A percentile compares a stretch with the other conserved stretches of the same genome.
phyloP scores from a whole-genome alignment of 805 yeast genomes.

The Ogataea nitratoaversa region DNA sequence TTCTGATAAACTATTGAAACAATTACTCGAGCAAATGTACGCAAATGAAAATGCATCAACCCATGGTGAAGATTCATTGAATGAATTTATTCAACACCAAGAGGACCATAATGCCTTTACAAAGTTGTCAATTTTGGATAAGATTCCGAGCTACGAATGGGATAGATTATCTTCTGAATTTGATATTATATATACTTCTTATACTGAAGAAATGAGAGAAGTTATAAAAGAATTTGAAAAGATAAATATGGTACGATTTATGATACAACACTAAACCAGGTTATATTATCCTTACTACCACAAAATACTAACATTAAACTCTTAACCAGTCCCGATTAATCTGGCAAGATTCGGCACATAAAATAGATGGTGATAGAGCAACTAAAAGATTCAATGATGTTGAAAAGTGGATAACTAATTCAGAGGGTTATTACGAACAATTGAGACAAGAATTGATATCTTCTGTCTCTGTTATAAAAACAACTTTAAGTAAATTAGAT shows the following conservation, averaged over 20 bases:
- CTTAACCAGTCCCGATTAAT: conserved; percentile 14
- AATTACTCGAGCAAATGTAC: too few relatives aligned
- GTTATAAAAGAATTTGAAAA: conserved; percentile 19
- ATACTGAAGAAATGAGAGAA: conserved; percentile 17
- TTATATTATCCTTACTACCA: too few relatives aligned
- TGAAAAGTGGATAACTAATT: conserved; percentile 17
- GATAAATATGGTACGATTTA: conserved; percentile 14
- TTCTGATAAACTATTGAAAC: neutral
- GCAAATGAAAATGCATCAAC: too few relatives aligned
- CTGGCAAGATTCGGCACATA: conserved; percentile 25
- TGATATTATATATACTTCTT: conserved; percentile 19
- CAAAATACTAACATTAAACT: neutral
- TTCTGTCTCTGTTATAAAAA: conserved; percentile 19
- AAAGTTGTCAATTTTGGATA: conserved; percentile 6
- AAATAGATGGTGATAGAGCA: conserved; percentile 22
- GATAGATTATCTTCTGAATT: conserved; percentile 18
- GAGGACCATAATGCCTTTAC: neutral
- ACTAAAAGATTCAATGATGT: conserved; percentile 10
- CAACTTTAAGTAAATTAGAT: conserved; percentile 16
- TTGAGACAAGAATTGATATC: conserved; percentile 14
- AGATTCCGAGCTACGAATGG: conserved; percentile 24
- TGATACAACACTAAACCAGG: conserved; percentile 1
- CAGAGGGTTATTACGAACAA: conserved; percentile 12
- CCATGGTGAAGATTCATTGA: conserved; percentile 7
- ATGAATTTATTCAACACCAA: conserved; percentile 3